Percentiles rank a stretch among this genome's conserved stretches.
Conservation (phyloP, 495 filamentous ascomycete species). For the Aspergillus baeticus region DNA sequence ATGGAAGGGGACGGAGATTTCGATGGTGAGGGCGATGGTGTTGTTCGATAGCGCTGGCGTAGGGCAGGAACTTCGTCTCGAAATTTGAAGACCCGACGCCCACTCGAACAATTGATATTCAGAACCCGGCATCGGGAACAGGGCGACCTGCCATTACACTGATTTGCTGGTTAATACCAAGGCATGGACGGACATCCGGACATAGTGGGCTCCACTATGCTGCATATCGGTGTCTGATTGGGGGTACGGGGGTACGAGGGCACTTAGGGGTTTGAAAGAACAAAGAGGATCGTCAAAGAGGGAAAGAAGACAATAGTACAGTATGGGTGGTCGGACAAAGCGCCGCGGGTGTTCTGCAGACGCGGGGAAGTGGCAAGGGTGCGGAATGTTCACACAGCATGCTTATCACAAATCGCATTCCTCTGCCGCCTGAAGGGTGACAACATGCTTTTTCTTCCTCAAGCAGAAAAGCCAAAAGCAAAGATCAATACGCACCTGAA, state of each 20-base stretch:
- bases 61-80: slow-evolving; percentile 27
- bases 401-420: no score
- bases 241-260: background rate
- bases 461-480: background rate
- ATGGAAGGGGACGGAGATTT: slow-evolving; percentile 1
- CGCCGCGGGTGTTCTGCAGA: background rate
- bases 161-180: background rate
- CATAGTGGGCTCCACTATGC: background rate
- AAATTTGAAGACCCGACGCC: slow-evolving; percentile 19
- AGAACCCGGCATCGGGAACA: slow-evolving; percentile 32
- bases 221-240: background rate
- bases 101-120: slow-evolving; percentile 25
- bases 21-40: slow-evolving; percentile 8
- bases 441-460: background rate
- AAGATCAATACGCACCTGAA: slow-evolving; percentile 22
- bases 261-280: background rate
- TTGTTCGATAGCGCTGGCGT: slow-evolving; percentile 21
- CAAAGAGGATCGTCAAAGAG: background rate
- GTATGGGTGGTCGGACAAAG: background rate
- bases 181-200: background rate
- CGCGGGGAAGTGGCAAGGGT: background rate
- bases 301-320: background rate
- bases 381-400: background rate
- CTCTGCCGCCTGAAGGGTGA: background rate
- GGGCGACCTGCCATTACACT: slow-evolving; percentile 32